Conservation (phyloP, 2,329 filamentous ascomycete species). For the Neoascochyta sp. region DNA sequence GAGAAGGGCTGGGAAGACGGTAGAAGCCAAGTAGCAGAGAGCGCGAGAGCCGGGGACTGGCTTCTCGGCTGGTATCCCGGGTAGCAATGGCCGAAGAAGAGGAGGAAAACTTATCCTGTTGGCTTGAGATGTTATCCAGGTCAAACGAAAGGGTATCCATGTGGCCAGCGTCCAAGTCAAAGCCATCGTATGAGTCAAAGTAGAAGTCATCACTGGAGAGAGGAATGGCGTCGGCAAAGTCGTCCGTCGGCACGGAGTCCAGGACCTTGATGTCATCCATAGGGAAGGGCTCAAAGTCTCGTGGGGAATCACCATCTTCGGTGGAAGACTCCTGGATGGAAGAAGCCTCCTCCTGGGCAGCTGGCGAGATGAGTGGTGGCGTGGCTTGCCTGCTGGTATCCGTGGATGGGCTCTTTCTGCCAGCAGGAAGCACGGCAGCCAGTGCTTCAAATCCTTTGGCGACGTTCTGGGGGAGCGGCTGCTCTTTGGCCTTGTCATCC, state of each 20-base stretch:
- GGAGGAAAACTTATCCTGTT: constrained; percentile 15
- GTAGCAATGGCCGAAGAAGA: constrained; percentile 11
- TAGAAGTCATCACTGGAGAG: constrained; percentile 21
- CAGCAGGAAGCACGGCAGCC: constrained; percentile 34
- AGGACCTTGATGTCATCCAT: constrained; percentile 23
- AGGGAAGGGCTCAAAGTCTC: constrained; percentile 22
- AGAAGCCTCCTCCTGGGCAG: constrained; percentile 17
- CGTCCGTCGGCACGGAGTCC: constrained; percentile 26
- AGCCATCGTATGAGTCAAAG: constrained; percentile 24
- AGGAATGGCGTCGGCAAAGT: constrained; percentile 18
- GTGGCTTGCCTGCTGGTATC: constrained; percentile 13
- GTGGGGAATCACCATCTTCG: constrained; percentile 24
- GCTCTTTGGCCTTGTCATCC: constrained; percentile 5
- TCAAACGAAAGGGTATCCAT: constrained; percentile 20
- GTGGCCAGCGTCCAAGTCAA: constrained; percentile 25
- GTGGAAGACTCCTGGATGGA: constrained; percentile 20
- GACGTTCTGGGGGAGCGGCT: constrained; percentile 28
- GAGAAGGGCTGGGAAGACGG: constrained; percentile 33
- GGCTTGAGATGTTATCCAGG: constrained; percentile 14
- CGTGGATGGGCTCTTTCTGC: constrained; percentile 21
- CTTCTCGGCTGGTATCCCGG: constrained; percentile 16
- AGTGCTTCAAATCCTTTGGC: constrained; percentile 35
- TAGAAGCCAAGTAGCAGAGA: constrained; percentile 42
- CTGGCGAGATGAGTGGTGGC: constrained; percentile 16
- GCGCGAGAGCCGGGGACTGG: constrained; percentile 32